Percentiles rank a stretch among this genome's conserved stretches.
phyloP scores from a whole-genome alignment of 164 flowering plant genomes.

The Macadamia tetraphylla region DNA sequence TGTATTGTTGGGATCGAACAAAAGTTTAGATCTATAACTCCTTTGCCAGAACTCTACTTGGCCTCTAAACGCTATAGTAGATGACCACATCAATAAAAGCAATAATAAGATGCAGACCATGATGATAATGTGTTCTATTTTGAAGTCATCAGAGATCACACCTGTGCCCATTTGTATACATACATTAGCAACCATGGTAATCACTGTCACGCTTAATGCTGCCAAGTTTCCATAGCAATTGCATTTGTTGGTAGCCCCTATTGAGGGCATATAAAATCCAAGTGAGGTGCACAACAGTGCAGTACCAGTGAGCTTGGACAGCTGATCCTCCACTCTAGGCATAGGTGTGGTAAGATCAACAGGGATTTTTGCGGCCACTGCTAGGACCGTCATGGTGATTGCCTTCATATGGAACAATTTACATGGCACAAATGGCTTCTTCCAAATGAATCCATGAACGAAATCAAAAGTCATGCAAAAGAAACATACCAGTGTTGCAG shows the following conservation, averaged over 20 bases:
- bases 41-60: no score
- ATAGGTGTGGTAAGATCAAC: conserved; percentile 10
- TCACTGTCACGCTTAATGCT: no score
- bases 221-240: no score
- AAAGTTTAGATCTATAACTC: neutral
- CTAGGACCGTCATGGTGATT: conserved; percentile 1
- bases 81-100: conserved; percentile 3
- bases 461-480: neutral
- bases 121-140: conserved; percentile 3
- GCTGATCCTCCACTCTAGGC: conserved; percentile 11
- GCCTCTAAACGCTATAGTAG: no score
- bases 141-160: conserved; percentile 4
- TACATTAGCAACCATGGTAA: no score
- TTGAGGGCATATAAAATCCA: neutral
- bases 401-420: conserved; percentile 11
- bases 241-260: no score
- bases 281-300: neutral
- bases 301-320: conserved; percentile 14
- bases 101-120: conserved; percentile 7
- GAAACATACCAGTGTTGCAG: conserved; percentile 5
- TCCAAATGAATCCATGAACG: neutral
- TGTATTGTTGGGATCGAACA: no score
- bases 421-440: conserved; percentile 14
- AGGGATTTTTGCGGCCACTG: conserved; percentile 11
- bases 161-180: conserved; percentile 10